Conservation (phyloP, 208 protist genomes). For the Naegleria fowleri region DNA sequence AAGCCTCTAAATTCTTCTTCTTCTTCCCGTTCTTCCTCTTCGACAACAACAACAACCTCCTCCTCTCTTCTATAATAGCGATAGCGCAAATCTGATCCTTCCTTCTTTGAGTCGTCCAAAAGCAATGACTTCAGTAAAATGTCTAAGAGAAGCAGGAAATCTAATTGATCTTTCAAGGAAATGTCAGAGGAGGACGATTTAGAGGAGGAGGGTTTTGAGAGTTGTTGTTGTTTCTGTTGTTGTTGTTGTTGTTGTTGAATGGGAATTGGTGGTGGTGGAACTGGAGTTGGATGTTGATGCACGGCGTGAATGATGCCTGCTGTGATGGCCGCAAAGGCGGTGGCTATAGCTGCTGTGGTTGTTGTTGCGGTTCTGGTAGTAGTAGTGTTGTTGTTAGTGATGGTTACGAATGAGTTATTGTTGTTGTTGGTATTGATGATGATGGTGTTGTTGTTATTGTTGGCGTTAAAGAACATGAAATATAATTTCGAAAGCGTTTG, state of each 20-base stretch:
- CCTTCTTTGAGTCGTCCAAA: background rate
- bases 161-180: background rate
- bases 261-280: background rate
- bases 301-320: background rate
- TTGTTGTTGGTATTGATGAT: background rate
- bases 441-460: background rate
- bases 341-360: background rate
- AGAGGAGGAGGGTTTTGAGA: background rate
- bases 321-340: background rate
- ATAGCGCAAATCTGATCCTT: background rate
- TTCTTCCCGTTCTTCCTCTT: background rate
- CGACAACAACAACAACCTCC: background rate
- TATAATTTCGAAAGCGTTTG: background rate
- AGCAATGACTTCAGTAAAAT: background rate
- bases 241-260: background rate
- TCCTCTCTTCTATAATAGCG: background rate
- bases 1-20: background rate
- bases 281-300: background rate
- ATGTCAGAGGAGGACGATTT: background rate
- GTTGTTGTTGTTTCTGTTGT: background rate
- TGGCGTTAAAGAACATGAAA: background rate
- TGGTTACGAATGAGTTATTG: background rate
- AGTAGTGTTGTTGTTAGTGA: background rate
- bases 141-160: background rate
- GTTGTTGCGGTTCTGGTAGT: background rate